Percentiles rank a stretch among this genome's conserved stretches.
phyloP scores from a whole-genome alignment of 73 alveolate genomes.

The Blepharisma japonicum region DNA sequence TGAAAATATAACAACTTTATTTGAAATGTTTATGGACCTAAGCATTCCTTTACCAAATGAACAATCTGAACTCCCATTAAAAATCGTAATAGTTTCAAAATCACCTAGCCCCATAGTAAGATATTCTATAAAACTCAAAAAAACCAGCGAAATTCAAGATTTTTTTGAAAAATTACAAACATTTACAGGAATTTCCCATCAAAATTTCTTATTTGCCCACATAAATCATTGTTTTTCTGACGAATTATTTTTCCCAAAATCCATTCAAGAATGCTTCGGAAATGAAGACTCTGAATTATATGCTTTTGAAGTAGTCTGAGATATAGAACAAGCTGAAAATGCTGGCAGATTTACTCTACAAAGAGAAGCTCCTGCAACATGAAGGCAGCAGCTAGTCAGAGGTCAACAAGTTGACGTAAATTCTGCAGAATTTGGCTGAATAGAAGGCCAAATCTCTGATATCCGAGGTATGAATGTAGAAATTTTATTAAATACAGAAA shows the following conservation, averaged over 20 bases:
- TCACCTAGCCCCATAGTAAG: too few relatives aligned
- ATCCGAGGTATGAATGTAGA: not conserved
- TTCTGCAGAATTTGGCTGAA: not conserved
- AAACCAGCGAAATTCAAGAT: too few relatives aligned
- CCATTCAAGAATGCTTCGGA: too few relatives aligned
- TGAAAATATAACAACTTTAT: not conserved
- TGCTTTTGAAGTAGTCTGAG: constrained; percentile 6
- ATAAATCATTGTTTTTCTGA: too few relatives aligned
- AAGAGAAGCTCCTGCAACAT: not conserved
- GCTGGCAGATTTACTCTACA: constrained; percentile 7
- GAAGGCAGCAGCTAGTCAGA: not conserved
- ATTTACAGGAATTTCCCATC: too few relatives aligned
- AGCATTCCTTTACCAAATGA: constrained; percentile 16
- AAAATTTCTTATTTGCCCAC: too few relatives aligned
- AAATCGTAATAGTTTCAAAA: too few relatives aligned
- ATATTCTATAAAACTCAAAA: too few relatives aligned
- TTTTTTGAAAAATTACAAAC: too few relatives aligned
- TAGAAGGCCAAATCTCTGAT: constrained; percentile 5
- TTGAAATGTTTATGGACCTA: constrained; percentile 20
- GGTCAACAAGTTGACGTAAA: constrained; percentile 18
- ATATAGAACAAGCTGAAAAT: constrained; percentile 27
- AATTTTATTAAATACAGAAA: not conserved
- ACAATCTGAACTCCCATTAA: not conserved
- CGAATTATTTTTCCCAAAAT: too few relatives aligned
- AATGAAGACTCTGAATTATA: not conserved